Evolutionary conservation across 352 stramenopile species (phyloP).

Genomic region (Phytopythium ostracodes): DNA sequence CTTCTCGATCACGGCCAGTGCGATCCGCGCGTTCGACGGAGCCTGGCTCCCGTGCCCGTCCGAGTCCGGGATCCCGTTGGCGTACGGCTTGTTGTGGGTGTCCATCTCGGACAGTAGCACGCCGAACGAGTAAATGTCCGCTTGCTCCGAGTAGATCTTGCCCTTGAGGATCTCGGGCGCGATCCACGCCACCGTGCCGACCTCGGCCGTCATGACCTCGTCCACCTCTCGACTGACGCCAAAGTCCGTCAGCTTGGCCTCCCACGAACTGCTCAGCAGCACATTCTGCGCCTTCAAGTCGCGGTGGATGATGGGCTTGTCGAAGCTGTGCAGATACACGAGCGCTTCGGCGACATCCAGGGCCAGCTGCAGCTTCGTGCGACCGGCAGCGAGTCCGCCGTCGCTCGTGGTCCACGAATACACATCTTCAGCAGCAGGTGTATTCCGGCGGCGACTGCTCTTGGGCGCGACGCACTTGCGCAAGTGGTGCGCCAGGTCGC

Average conservation of each 20-base stretch:
- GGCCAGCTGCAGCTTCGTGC: conserved; percentile 9
- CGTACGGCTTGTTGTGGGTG: conserved; percentile 39
- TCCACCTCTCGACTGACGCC: conserved; percentile 15
- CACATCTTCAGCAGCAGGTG: not conserved
- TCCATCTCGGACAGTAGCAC: conserved; percentile 46
- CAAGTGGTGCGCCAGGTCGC: conserved; percentile 29
- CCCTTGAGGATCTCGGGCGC: conserved; percentile 47
- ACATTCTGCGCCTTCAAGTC: conserved; percentile 58
- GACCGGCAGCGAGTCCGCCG: conserved; percentile 9
- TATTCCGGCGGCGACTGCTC: not conserved
- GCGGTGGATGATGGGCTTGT: conserved; percentile 23
- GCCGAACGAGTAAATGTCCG: conserved; percentile 59
- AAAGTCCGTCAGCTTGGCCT: conserved; percentile 42
- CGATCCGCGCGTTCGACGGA: conserved; percentile 30
- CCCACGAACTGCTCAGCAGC: conserved; percentile 33
- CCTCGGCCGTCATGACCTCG: conserved; percentile 35
- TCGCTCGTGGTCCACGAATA: not conserved
- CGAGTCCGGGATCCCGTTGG: conserved; percentile 10
- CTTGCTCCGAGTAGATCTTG: conserved; percentile 33
- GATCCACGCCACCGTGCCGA: conserved; percentile 53
- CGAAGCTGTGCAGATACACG: conserved; percentile 16
- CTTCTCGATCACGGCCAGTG: conserved; percentile 37
- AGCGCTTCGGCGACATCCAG: conserved; percentile 18
- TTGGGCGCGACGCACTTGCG: not conserved
- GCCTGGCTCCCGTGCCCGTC: conserved; percentile 9